Conservation (phyloP, 2,329 filamentous ascomycete genomes). For the Nemania sp. region DNA sequence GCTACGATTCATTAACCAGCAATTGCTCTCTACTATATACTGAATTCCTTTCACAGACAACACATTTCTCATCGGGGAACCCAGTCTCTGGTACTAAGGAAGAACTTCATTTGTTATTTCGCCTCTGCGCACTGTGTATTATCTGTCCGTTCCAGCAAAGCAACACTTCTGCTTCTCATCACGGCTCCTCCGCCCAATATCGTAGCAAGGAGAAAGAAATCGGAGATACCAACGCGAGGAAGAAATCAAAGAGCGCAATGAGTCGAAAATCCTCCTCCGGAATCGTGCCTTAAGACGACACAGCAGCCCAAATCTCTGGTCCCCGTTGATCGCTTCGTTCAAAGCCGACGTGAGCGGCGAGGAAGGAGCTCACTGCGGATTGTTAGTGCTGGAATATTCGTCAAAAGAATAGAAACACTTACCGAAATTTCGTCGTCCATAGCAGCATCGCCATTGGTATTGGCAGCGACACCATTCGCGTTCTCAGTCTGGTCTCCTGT, state of each 20-base stretch:
- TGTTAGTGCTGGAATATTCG: slow-evolving; percentile 4
- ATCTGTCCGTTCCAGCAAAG: slow-evolving; percentile 8
- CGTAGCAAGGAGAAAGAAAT: background rate
- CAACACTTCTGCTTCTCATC: background rate
- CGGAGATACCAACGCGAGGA: background rate
- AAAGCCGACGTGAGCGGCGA: background rate
- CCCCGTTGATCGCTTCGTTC: background rate
- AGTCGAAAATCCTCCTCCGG: slow-evolving; percentile 2
- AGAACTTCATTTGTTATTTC: slow-evolving; percentile 13
- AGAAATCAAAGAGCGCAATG: slow-evolving; percentile 4
- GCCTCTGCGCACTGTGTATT: slow-evolving; percentile 7
- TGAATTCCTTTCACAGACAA: too few species aligned
- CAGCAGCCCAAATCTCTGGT: background rate
- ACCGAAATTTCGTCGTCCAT: slow-evolving; percentile 67
- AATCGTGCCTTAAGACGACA: background rate
- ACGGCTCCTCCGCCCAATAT: background rate
- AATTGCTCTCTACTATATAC: too few species aligned
- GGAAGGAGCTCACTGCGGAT: slow-evolving; percentile 9
- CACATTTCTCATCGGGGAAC: background rate
- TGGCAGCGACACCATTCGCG: slow-evolving; percentile 44
- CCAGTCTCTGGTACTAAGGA: slow-evolving; percentile 6
- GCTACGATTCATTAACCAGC: too few species aligned
- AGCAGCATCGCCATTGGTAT: slow-evolving; percentile 53
- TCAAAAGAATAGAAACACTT: slow-evolving; percentile 8
- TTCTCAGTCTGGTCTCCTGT: slow-evolving; percentile 49